Conservation (phyloP, 352 stramenopile species). For the Globisporangium uncinulatum region DNA sequence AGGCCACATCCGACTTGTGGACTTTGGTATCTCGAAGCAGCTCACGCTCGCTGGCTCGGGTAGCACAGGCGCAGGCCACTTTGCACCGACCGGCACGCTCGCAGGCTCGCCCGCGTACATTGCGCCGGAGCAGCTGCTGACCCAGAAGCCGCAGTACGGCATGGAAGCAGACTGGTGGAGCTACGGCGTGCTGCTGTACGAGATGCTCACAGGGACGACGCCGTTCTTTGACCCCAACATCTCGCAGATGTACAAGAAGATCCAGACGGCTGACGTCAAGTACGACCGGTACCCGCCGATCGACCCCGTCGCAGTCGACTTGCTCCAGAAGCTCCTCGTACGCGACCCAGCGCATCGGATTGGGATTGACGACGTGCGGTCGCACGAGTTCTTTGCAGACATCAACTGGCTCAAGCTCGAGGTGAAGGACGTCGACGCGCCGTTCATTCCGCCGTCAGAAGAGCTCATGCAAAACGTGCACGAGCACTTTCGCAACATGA, state of each 20-base stretch:
- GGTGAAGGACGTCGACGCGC: constrained; percentile 73
- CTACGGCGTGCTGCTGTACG: constrained; percentile 86
- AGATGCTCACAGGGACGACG: constrained; percentile 85
- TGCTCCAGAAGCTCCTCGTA: constrained; percentile 73
- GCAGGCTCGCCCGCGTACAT: constrained; percentile 84
- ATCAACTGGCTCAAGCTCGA: constrained; percentile 76
- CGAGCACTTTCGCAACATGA: constrained; percentile 88
- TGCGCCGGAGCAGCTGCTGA: constrained; percentile 75
- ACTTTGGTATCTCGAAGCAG: constrained; percentile 89
- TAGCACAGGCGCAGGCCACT: constrained; percentile 25
- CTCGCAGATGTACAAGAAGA: constrained; percentile 88
- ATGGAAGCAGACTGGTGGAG: constrained; percentile 91
- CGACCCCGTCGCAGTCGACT: constrained; percentile 56
- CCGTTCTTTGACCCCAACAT: constrained; percentile 86
- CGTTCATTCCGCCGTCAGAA: constrained; percentile 73
- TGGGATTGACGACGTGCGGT: constrained; percentile 47
- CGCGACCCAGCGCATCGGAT: constrained; percentile 68
- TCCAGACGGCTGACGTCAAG: constrained; percentile 81
- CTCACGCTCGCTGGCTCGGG: constrained; percentile 24
- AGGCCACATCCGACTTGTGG: constrained; percentile 84
- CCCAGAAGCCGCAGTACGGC: constrained; percentile 81
- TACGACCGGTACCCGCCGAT: constrained; percentile 67
- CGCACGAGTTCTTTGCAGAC: constrained; percentile 59
- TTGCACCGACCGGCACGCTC: constrained; percentile 61
- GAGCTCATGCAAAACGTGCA: constrained; percentile 87